Base-by-base conservation (phyloP, 371 early-diverging fungal genomes). In the Circinella minor region DNA sequence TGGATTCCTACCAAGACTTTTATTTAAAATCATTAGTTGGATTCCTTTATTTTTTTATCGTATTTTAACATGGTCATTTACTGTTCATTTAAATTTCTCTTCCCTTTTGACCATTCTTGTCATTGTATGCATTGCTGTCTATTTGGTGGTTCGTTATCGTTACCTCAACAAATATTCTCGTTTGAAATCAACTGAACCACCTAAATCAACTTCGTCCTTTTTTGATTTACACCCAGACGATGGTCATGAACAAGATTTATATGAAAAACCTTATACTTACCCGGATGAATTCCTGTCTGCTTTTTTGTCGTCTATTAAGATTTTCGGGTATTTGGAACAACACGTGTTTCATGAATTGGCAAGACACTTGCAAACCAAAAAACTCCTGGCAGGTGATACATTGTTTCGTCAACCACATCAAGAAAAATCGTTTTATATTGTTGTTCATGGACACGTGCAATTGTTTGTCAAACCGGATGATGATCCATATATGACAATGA, bases 291-390 rank as follows among this genome's bases (percentile, higher is more conserved):
- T 95, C 68, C 77, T 95, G 63, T 90, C 90, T 55, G 93, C 92
- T 2, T 95, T 96, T 72, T 83, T 96, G 63, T 88, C 91, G 1
- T 89, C 90, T 15, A 97, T 98, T 80, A 96, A 96, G 77, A 93
- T 98, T n/a, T 98, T 99, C 88, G 97, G 97, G 1, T 98, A 97
- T 74, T 84, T 99, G 46, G 99, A 99, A 68, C 89, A 94, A 72
- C 95, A 95, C 7, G 97, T 99, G 54, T 96, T 99, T 79, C 94
- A 95, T 80, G 98, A 98, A 76, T 86, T 98, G 46, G 93, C 96
- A 6, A 82, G 95, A 37, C 92, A 94, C 74, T 77, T 94, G 62
- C 93, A 95, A 76, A 96, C 96, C 0, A 91, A 92, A 54, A 90
- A 93, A 46, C 76, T 96, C 63, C 81, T 93, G 54, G 94, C 93